phyloP scores from a whole-genome alignment of 1,284 basidiomycete species.

The Sanghuangporus sanghuang region DNA sequence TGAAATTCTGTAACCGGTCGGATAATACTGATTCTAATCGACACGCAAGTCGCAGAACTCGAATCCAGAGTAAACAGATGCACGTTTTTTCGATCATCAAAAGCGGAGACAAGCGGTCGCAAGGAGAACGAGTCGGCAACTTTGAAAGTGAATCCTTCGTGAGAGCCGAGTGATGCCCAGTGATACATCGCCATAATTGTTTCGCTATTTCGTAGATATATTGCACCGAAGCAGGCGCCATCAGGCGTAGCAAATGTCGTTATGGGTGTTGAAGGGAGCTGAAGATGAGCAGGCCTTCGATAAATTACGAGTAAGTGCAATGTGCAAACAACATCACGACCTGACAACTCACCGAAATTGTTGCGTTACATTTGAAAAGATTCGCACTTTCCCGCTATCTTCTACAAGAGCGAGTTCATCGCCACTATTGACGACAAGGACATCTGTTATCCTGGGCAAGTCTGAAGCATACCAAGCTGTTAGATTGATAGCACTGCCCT shows the following conservation, averaged over 20 bases:
- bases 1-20: constrained; percentile 48
- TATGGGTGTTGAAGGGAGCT: constrained; percentile 31
- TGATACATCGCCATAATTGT: constrained; percentile 39
- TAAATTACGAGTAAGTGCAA: neutral
- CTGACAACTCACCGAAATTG: constrained; percentile 39
- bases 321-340: neutral
- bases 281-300: constrained; percentile 41
- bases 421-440: constrained; percentile 37
- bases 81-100: constrained; percentile 35
- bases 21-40: constrained; percentile 45
- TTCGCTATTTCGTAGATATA: constrained; percentile 22
- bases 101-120: constrained; percentile 36
- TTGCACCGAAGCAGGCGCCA: constrained; percentile 43
- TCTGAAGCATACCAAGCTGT: constrained; percentile 36
- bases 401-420: constrained; percentile 50
- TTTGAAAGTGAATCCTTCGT: constrained; percentile 36
- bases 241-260: constrained; percentile 43
- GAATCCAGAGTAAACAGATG: constrained; percentile 39
- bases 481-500: constrained; percentile 37
- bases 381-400: constrained; percentile 32
- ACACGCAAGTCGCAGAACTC: constrained; percentile 28
- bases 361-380: constrained; percentile 46
- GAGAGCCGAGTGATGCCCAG: constrained; percentile 51
- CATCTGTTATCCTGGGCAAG: constrained; percentile 26
- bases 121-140: constrained; percentile 26